A percentile compares a stretch with the other conserved stretches of the same genome.
These are phyloP conservation scores for Porodaedalea pini DNA, from an alignment of 1,284 basidiomycete species.

Conservation along the genomic window DNA sequence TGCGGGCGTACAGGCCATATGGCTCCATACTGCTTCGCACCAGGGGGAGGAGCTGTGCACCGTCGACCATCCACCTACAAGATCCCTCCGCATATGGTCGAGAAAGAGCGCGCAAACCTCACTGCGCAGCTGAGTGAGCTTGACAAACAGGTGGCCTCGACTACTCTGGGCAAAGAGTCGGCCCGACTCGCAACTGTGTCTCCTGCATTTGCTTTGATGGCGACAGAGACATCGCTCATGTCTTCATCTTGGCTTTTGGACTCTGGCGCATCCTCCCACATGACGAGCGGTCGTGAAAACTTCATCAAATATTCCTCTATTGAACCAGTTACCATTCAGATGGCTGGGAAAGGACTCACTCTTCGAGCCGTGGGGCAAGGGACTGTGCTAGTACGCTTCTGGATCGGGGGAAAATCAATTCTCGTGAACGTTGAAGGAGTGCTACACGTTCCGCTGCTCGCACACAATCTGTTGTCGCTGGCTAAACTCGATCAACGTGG, in stretches of 20 bases:
- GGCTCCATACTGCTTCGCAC: neutral
- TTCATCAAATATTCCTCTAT: neutral
- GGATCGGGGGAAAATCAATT: no score
- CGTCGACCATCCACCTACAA: neutral
- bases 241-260: neutral
- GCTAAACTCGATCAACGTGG: neutral
- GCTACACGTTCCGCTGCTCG: neutral
- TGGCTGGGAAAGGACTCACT: neutral
- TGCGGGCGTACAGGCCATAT: neutral
- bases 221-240: neutral
- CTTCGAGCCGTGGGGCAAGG: neutral
- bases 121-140: neutral
- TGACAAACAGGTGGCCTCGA: neutral
- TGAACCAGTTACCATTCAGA: neutral
- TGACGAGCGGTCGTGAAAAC: neutral
- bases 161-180: neutral
- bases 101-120: neutral
- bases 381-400: neutral
- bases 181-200: neutral
- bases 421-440: neutral
- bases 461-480: neutral
- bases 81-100: neutral
- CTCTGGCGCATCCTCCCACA: constrained; percentile 6
- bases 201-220: neutral
- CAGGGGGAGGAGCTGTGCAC: neutral